Conservation (phyloP, 148 eudicot species). For the Cornus suecica region DNA sequence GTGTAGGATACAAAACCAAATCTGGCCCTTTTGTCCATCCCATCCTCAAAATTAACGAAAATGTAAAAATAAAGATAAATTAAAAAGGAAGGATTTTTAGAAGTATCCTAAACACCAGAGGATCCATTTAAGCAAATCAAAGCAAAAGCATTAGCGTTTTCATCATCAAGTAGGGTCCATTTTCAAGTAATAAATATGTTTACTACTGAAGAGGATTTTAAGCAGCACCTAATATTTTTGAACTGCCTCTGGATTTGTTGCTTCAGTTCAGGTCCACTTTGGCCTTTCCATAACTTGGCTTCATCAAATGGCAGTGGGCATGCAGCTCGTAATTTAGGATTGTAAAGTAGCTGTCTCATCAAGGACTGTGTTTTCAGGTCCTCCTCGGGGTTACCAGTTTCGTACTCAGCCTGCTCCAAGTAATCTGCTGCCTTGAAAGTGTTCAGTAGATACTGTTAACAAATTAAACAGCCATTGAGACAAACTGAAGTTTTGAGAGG, state of each 20-base stretch:
- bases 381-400: constrained; percentile 62
- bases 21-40: too few relatives aligned
- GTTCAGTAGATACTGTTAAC: not conserved
- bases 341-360: constrained; percentile 55
- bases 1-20: too few relatives aligned
- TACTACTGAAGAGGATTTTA: not conserved
- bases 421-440: constrained; percentile 63
- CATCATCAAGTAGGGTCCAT: too few relatives aligned
- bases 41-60: too few relatives aligned
- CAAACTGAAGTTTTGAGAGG: too few relatives aligned
- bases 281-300: constrained; percentile 79
- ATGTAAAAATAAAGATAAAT: too few relatives aligned
- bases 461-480: too few relatives aligned
- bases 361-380: constrained; percentile 27
- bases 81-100: too few relatives aligned
- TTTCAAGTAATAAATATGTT: too few relatives aligned
- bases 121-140: too few relatives aligned
- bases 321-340: constrained; percentile 57
- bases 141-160: too few relatives aligned
- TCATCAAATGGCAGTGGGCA: constrained; percentile 87
- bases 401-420: constrained; percentile 75
- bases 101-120: too few relatives aligned
- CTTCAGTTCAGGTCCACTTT: constrained; percentile 68
- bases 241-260: constrained; percentile 71
- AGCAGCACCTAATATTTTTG: constrained; percentile 55